Percentiles rank a stretch among this genome's conserved stretches.
These are phyloP conservation scores for Trichoderma orchidacearum DNA, from an alignment of 495 filamentous ascomycete genomes.

Conservation along the genomic window DNA sequence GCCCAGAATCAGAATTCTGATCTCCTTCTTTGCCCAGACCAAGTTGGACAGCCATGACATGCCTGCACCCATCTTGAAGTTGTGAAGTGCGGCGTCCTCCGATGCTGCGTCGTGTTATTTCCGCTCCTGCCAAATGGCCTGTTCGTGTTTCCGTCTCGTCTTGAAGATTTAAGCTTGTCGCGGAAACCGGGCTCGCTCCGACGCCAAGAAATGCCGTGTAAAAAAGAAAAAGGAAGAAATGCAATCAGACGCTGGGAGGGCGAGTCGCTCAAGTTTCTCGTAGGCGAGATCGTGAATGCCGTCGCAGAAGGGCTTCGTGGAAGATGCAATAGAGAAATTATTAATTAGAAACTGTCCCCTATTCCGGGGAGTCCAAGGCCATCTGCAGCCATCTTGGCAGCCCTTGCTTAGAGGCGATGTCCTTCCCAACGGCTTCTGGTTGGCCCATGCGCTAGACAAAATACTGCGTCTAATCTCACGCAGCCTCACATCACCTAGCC, in stretches of 20 bases:
- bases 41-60: slow-evolving; percentile 64
- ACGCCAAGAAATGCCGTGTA: background rate
- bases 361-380: background rate
- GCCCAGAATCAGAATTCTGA: slow-evolving; percentile 88
- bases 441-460: background rate
- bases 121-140: slow-evolving; percentile 1
- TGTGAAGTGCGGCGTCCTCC: background rate
- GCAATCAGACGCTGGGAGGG: background rate
- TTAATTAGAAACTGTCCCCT: background rate
- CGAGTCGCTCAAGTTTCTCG: background rate
- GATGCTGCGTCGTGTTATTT: slow-evolving; percentile 1
- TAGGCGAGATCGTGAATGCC: background rate
- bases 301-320: background rate
- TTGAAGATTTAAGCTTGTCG: background rate
- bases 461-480: background rate
- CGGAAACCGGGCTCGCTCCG: background rate
- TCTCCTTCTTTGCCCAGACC: slow-evolving; percentile 90
- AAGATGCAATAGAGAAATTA: background rate
- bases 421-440: background rate
- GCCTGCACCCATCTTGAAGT: slow-evolving; percentile 61
- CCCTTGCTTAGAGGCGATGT: background rate
- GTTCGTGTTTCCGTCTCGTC: background rate
- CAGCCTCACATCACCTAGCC: background rate
- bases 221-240: background rate
- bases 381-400: background rate